Evolutionary conservation across 106 monocot genomes (phyloP).

Genomic region (Gastrodia elata): DNA sequence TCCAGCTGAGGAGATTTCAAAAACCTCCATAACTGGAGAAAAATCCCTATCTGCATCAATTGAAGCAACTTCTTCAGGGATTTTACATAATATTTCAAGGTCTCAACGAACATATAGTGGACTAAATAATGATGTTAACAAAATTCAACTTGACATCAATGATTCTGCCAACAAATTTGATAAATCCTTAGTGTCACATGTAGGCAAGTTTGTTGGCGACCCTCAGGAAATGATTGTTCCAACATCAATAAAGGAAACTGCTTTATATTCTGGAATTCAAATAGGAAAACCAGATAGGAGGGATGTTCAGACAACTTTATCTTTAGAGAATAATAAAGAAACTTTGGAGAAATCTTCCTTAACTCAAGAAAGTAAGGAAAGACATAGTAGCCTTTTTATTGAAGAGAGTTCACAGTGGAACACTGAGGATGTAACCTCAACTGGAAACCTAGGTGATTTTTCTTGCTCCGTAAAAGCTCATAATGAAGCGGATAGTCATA

Average conservation of each 20-base stretch:
- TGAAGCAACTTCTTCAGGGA: not conserved
- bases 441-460: slow-evolving; percentile 1
- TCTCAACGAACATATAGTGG: not conserved
- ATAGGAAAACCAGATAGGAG: not conserved
- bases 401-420: slow-evolving; percentile 8
- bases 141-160: not conserved
- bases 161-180: slow-evolving; percentile 12
- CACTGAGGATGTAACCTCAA: not conserved
- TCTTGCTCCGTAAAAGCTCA: not conserved
- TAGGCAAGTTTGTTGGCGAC: slow-evolving; percentile 8
- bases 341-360: not conserved
- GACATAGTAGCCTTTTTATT: not conserved
- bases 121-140: not conserved
- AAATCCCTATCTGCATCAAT: slow-evolving; percentile 3
- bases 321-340: slow-evolving; percentile 1
- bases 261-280: not conserved
- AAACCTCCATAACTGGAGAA: not conserved
- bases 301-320: not conserved
- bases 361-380: slow-evolving; percentile 7
- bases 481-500: not conserved
- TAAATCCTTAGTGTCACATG: slow-evolving; percentile 10
- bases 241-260: not conserved
- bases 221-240: slow-evolving; percentile 6
- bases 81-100: not conserved
- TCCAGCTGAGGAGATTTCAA: not conserved